Conservation (phyloP, 2,329 filamentous ascomycete species). For the Penicillium sp. region DNA sequence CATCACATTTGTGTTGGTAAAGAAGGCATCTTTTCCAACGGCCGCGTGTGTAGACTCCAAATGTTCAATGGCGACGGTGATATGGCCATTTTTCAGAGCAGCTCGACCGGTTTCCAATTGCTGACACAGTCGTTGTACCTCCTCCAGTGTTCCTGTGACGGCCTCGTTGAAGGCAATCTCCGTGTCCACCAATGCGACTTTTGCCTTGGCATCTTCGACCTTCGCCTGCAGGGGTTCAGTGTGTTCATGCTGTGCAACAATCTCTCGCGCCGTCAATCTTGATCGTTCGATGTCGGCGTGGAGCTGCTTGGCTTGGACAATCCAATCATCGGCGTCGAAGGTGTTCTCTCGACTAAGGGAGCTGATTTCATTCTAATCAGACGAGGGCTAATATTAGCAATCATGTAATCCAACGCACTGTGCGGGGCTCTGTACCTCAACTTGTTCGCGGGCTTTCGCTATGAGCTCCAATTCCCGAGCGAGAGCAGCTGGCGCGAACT, state of each 20-base stretch:
- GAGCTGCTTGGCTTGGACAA: slow-evolving; percentile 77
- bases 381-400: slow-evolving; percentile 9
- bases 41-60: slow-evolving; percentile 47
- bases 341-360: slow-evolving; percentile 74
- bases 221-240: slow-evolving; percentile 64
- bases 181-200: slow-evolving; percentile 57
- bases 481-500: slow-evolving; percentile 52
- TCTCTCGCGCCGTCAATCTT: slow-evolving; percentile 75
- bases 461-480: slow-evolving; percentile 55
- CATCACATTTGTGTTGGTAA: slow-evolving; percentile 40
- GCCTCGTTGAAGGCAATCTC: slow-evolving; percentile 63
- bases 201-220: slow-evolving; percentile 62
- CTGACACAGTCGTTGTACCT: slow-evolving; percentile 53
- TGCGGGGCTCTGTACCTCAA: slow-evolving; percentile 47
- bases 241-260: slow-evolving; percentile 74
- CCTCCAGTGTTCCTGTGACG: slow-evolving; percentile 53
- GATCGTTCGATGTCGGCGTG: slow-evolving; percentile 84
- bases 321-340: slow-evolving; percentile 82
- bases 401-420: neutral
- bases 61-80: slow-evolving; percentile 51
- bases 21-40: slow-evolving; percentile 30
- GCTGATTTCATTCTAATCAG: slow-evolving; percentile 67
- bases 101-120: slow-evolving; percentile 51
- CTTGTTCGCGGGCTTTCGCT: slow-evolving; percentile 53
- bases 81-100: slow-evolving; percentile 46